Base-by-base conservation (phyloP, 371 early-diverging fungal genomes). In the Syncephalastrum monosporum region DNA sequence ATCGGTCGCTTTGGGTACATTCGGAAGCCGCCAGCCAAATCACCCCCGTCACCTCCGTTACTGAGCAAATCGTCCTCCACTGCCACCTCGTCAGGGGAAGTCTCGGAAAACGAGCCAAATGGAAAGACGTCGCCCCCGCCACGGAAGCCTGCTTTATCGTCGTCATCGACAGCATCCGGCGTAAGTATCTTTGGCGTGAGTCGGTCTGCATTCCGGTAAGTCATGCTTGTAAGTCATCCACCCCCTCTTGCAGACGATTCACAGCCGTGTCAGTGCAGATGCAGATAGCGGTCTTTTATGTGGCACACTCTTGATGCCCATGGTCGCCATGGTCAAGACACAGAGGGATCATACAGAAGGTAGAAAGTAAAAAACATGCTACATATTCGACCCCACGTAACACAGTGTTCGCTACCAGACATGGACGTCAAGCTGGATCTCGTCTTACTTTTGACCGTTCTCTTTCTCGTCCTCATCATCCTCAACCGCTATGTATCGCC, bases 281-380 rank as follows among this genome's bases (percentile, higher is more conserved):
- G 80, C 77, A 14, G 80, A 79, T 56, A 77, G 74, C 60, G 80
- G 80, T 1, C 48, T 72, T 38, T 48, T 74, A 14, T 79, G 76
- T 42, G 77, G 77, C 46, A 65, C 65, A 1, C 48, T 73, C 17
- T 19, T 79, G 8, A 25, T 75, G 23, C 77, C 77, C 3, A 76
- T 79, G 64, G 75, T 74, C 6, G 70, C 71, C 13, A 57, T 66
- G 3, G 63, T 77, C 8, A 74, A 79, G 55, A 16, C 50, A 25
- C 23, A 53, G 33, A 12, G 53, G 54, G 14, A 49, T 47, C 19
- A 68, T 19, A 55, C 17, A 45, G 42, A 23, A 13, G 19, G 46
- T 3, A 10, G 10, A 17, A 14, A 2, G 33, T 23, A 46, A 46
- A 4, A 12, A 29, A 29, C 5, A 12, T 15, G 43, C 25, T 16